phyloP scores from a whole-genome alignment of 1,284 basidiomycete species.

The Cryptococcus wingfieldii region DNA sequence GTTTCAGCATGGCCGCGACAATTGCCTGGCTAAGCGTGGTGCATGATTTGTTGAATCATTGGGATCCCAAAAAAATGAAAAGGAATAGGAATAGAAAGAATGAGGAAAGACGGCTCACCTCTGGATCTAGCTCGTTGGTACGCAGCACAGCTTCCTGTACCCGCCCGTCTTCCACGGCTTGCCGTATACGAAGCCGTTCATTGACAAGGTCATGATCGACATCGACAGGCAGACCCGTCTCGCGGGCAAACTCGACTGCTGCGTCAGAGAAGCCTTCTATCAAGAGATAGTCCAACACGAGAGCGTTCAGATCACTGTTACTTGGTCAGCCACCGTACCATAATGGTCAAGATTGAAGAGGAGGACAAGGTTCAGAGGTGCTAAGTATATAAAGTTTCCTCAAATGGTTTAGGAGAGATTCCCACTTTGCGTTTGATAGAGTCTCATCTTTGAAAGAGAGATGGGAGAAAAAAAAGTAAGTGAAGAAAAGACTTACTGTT shows the following conservation, averaged over 20 bases:
- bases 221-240: constrained; percentile 63
- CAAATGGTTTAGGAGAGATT: constrained; percentile 58
- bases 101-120: constrained; percentile 61
- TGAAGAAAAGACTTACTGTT: constrained; percentile 50
- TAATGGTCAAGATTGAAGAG: neutral
- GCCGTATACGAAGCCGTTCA: constrained; percentile 86
- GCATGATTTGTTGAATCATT: constrained; percentile 91
- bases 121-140: constrained; percentile 92
- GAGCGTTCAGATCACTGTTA: constrained; percentile 79
- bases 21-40: constrained; percentile 84
- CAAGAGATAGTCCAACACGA: constrained; percentile 98
- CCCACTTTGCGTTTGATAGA: constrained; percentile 53
- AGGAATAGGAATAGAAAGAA: constrained; percentile 6
- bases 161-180: constrained; percentile 88
- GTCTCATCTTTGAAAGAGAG: constrained; percentile 50
- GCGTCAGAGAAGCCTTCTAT: constrained; percentile 96
- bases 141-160: constrained; percentile 89
- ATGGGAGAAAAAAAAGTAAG: constrained; percentile 6
- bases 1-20: constrained; percentile 47
- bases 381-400: constrained; percentile 50
- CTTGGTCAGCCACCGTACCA: constrained; percentile 22
- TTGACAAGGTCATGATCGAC: constrained; percentile 90
- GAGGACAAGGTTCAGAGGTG: constrained; percentile 47
- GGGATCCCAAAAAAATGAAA: constrained; percentile 24
- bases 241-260: constrained; percentile 86